Evolutionary conservation across 2,329 filamentous ascomycete species (phyloP).

Genomic region (Aureobasidium vineae): DNA sequence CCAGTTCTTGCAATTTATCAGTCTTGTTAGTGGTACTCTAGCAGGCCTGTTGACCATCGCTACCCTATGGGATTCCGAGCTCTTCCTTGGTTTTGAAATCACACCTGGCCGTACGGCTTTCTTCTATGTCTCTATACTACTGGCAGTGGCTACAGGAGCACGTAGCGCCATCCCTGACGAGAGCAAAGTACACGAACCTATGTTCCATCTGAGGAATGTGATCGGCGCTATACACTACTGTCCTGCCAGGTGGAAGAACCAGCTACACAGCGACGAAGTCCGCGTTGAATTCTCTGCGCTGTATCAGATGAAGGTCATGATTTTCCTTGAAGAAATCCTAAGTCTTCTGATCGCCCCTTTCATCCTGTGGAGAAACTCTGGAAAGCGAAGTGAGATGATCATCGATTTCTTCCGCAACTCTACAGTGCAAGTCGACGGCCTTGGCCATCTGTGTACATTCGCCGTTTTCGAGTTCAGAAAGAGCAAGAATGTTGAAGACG

Average conservation of each 20-base stretch:
- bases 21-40: constrained; percentile 83
- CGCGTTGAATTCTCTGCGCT: constrained; percentile 85
- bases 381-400: constrained; percentile 85
- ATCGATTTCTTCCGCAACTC: constrained; percentile 99
- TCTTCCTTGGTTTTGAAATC: constrained; percentile 89
- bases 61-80: constrained; percentile 83
- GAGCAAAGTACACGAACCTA: constrained; percentile 84
- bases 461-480: constrained; percentile 97
- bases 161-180: constrained; percentile 81
- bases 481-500: constrained; percentile 55
- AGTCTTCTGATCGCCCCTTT: constrained; percentile 92
- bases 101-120: constrained; percentile 83
- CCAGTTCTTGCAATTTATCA: constrained; percentile 77
- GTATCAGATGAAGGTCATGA: constrained; percentile 88
- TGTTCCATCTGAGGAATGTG: constrained; percentile 82
- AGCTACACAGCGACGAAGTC: constrained; percentile 91
- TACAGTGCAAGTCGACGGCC: constrained; percentile 91
- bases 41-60: constrained; percentile 80
- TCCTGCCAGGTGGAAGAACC: constrained; percentile 81
- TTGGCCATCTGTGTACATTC: constrained; percentile 96
- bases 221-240: constrained; percentile 92
- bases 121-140: constrained; percentile 84
- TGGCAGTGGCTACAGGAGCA: constrained; percentile 77
- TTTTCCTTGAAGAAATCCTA: constrained; percentile 88
- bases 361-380: constrained; percentile 80